phyloP scores from a whole-genome alignment of 2,329 filamentous ascomycete genomes.

The Periglandula ipomoeae region DNA sequence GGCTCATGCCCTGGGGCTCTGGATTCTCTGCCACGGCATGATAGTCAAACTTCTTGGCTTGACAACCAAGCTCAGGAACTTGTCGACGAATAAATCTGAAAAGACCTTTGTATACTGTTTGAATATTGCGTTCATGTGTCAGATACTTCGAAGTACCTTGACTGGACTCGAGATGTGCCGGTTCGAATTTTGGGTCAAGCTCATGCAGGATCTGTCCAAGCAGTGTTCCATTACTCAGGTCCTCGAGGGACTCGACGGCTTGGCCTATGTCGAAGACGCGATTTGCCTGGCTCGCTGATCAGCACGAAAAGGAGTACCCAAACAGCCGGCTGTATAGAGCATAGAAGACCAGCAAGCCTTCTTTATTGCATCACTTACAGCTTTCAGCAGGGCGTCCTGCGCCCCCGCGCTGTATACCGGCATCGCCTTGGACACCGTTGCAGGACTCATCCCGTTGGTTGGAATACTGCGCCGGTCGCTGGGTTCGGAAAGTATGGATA shows the following conservation, averaged over 20 bases:
- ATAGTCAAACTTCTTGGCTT: conserved; percentile 45
- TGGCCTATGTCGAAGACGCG: conserved; percentile 35
- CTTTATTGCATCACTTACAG: conserved; percentile 37
- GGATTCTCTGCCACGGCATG: conserved; percentile 49
- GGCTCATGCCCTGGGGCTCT: conserved; percentile 43
- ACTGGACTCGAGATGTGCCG: conserved; percentile 40
- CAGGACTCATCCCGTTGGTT: conserved; percentile 1
- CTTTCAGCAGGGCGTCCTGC: conserved; percentile 47
- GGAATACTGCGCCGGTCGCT: background rate
- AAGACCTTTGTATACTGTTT: conserved; percentile 45
- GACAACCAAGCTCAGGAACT: conserved; percentile 40
- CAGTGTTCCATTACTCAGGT: conserved; percentile 43
- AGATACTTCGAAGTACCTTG: conserved; percentile 34
- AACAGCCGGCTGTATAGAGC: no score
- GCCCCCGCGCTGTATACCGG: conserved; percentile 30
- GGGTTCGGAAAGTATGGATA: background rate
- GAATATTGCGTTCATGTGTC: conserved; percentile 42
- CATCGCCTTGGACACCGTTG: conserved; percentile 18
- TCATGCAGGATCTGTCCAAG: conserved; percentile 49
- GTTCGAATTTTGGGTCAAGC: conserved; percentile 48
- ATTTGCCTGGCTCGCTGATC: conserved; percentile 19
- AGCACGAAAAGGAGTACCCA: no score
- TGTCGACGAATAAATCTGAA: conserved; percentile 46
- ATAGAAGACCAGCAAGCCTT: no score
- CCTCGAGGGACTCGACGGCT: conserved; percentile 38